Evolutionary conservation across 257 asterid genomes (phyloP).

Genomic region (Penstemon davidsonii): DNA sequence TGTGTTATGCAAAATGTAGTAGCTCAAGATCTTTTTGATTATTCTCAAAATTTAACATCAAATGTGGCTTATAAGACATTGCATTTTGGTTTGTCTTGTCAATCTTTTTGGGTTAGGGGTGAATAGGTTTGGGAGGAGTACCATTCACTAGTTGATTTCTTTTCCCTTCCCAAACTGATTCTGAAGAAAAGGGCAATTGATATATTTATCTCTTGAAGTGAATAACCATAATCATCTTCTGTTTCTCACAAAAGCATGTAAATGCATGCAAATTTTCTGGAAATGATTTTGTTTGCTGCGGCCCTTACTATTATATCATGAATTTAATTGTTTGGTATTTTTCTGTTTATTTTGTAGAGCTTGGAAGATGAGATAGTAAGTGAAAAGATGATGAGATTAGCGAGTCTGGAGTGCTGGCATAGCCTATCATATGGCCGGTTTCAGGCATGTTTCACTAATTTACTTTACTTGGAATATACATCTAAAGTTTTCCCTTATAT

Average conservation of each 20-base stretch:
- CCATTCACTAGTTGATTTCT: slow-evolving; percentile 2
- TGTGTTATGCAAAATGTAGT: slow-evolving; percentile 6
- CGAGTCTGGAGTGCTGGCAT: slow-evolving; percentile 94
- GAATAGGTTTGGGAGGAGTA: slow-evolving; percentile 3
- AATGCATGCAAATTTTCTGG: slow-evolving; percentile 20
- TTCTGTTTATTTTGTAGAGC: slow-evolving; percentile 54
- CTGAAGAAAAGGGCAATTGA: neutral
- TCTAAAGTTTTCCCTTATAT: too few relatives aligned
- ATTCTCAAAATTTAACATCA: slow-evolving; percentile 5
- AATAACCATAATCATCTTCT: slow-evolving; percentile 8
- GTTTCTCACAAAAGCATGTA: slow-evolving; percentile 8
- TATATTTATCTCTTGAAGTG: slow-evolving; percentile 8
- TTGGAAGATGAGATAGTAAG: slow-evolving; percentile 94
- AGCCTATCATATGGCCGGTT: slow-evolving; percentile 91
- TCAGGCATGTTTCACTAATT: slow-evolving; percentile 51
- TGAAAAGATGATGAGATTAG: slow-evolving; percentile 80
- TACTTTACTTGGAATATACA: too few relatives aligned
- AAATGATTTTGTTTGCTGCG: slow-evolving; percentile 16
- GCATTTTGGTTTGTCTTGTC: slow-evolving; percentile 9
- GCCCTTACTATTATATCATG: slow-evolving; percentile 9
- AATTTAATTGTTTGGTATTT: slow-evolving; percentile 24
- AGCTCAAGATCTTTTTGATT: slow-evolving; percentile 17
- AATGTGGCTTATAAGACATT: neutral
- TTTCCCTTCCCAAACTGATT: neutral
- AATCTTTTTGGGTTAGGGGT: neutral